Evolutionary conservation across 495 filamentous ascomycete species (phyloP).

Genomic region (Bathelium albidoporum): DNA sequence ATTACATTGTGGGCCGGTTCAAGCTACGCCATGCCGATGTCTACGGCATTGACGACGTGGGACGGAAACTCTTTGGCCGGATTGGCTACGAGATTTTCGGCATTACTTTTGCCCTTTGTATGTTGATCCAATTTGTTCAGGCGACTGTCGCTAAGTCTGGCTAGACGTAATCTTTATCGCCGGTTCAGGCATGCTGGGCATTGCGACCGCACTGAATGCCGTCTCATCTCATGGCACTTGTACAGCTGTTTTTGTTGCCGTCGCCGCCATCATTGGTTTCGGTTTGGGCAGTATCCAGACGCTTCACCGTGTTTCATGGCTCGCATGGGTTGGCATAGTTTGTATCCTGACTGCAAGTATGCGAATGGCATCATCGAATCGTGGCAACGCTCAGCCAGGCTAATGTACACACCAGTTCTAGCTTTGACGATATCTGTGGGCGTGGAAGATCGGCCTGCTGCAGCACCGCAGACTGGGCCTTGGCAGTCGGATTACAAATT

Average conservation of each 20-base stretch:
- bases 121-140: not conserved
- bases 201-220: slow-evolving; percentile 13
- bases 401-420: slow-evolving; percentile 7
- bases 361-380: not conserved
- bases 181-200: slow-evolving; percentile 26
- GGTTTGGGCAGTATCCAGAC: slow-evolving; percentile 31
- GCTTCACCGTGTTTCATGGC: slow-evolving; percentile 30
- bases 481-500: slow-evolving; percentile 16
- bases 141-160: not conserved
- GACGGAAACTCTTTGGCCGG: slow-evolving; percentile 7
- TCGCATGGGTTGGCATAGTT: slow-evolving; percentile 33
- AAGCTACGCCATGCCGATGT: slow-evolving; percentile 11
- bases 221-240: slow-evolving; percentile 13
- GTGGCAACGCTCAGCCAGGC: not conserved
- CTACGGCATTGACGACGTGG: slow-evolving; percentile 14
- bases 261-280: slow-evolving; percentile 31
- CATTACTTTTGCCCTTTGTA: slow-evolving; percentile 7
- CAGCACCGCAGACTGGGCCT: slow-evolving; percentile 25
- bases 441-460: slow-evolving; percentile 24
- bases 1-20: slow-evolving; percentile 11
- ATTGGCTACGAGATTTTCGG: slow-evolving; percentile 12
- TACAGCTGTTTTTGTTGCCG: slow-evolving; percentile 29
- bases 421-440: slow-evolving; percentile 11
- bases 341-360: slow-evolving; percentile 33
- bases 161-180: slow-evolving; percentile 32